A percentile compares a stretch with the other conserved stretches of the same genome.
These are phyloP conservation scores for Trametes sp. DNA, from an alignment of 1,284 basidiomycete species.

Conservation along the genomic window DNA sequence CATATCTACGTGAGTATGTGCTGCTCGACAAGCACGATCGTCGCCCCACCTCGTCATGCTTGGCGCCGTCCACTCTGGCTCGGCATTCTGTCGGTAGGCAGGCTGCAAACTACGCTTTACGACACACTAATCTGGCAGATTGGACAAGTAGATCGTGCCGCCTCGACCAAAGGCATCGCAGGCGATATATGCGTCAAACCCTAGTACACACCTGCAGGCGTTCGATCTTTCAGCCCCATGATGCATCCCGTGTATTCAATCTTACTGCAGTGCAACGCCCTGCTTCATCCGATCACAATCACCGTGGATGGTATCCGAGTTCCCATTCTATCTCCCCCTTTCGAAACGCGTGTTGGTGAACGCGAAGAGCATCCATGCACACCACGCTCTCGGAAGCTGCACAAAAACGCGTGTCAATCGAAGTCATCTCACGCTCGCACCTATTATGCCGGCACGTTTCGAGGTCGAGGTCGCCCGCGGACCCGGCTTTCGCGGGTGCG, in stretches of 20 bases:
- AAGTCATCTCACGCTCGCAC: not conserved
- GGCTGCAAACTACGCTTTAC: not conserved
- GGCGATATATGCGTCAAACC: no score
- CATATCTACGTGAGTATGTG: no score
- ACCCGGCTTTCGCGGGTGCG: not conserved
- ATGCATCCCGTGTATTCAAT: not conserved
- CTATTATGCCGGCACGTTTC: not conserved
- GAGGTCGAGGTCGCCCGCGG: not conserved
- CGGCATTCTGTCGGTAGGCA: conserved; percentile 6
- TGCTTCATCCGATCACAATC: not conserved
- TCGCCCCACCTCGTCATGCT: not conserved
- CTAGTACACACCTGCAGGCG: not conserved
- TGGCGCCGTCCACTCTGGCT: not conserved
- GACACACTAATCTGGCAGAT: no score
- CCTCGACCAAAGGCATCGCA: no score
- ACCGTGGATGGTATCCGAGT: not conserved
- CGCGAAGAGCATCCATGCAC: no score
- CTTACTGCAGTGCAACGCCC: not conserved
- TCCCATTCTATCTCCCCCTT: no score
- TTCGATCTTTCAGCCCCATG: not conserved
- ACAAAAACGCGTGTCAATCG: conserved; percentile 2
- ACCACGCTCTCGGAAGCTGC: no score
- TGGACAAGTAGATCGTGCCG: no score
- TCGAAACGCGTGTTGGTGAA: no score
- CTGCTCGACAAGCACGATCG: not conserved